Conservation (phyloP, 2,329 filamentous ascomycete species). For the Colletotrichum sp. region DNA sequence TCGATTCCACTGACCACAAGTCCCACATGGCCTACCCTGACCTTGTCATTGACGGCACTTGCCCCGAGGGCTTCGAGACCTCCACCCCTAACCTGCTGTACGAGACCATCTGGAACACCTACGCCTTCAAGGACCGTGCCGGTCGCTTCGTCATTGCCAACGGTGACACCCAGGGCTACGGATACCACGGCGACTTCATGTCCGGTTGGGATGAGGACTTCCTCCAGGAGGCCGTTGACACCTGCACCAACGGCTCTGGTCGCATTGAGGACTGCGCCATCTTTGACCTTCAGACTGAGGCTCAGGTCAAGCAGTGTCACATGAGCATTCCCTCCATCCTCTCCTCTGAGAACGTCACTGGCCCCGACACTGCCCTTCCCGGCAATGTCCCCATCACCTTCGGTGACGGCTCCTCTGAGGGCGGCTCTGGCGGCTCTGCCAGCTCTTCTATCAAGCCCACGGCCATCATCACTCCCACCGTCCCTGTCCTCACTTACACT, state of each 20-base stretch:
- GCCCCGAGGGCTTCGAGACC: slow-evolving; percentile 71
- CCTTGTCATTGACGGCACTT: slow-evolving; percentile 77
- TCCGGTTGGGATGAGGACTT: slow-evolving; percentile 76
- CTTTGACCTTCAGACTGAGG: slow-evolving; percentile 73
- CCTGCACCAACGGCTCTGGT: slow-evolving; percentile 76
- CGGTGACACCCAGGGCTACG: slow-evolving; percentile 77
- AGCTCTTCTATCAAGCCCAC: slow-evolving; percentile 14
- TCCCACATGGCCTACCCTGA: slow-evolving; percentile 80
- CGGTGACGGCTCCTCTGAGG: slow-evolving; percentile 28
- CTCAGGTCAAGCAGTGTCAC: slow-evolving; percentile 62
- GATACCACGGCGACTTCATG: slow-evolving; percentile 83
- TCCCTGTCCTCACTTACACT: slow-evolving; percentile 40
- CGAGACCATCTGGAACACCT: slow-evolving; percentile 84
- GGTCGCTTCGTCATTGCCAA: slow-evolving; percentile 80
- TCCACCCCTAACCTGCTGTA: slow-evolving; percentile 80
- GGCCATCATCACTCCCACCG: slow-evolving; percentile 11
- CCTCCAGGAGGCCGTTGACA: slow-evolving; percentile 74
- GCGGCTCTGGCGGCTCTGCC: not conserved
- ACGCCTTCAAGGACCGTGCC: slow-evolving; percentile 62
- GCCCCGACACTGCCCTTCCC: slow-evolving; percentile 66
- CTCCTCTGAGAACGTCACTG: slow-evolving; percentile 62
- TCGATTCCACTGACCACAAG: slow-evolving; percentile 60
- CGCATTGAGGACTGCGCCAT: slow-evolving; percentile 74
- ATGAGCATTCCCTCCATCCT: slow-evolving; percentile 64
- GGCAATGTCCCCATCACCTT: slow-evolving; percentile 60